These are phyloP conservation scores for Cardamine occulta DNA, from an alignment of 345 rosid species.

Conservation along the genomic window DNA sequence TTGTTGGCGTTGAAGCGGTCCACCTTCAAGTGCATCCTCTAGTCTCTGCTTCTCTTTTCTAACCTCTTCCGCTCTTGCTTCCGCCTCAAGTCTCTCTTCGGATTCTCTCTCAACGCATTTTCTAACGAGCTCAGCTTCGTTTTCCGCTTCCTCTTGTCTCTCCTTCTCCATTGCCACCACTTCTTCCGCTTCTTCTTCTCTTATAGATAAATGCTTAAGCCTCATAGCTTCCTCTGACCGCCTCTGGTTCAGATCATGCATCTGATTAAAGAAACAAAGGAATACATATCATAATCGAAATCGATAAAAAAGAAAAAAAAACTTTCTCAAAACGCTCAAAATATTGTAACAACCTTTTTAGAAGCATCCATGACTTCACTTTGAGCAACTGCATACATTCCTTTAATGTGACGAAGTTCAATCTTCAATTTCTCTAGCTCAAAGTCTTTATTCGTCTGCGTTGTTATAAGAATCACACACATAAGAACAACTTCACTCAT, in stretches of 20 bases:
- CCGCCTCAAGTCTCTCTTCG: constrained; percentile 59
- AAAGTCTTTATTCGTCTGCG: constrained; percentile 59
- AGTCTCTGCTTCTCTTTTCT: constrained; percentile 76
- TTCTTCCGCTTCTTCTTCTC: constrained; percentile 62
- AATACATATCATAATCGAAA: background rate
- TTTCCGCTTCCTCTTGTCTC: constrained; percentile 58
- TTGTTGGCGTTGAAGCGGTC: constrained; percentile 46
- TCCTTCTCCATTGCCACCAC: constrained; percentile 64
- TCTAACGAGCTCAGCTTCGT: constrained; percentile 56
- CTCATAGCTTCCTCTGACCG: constrained; percentile 59
- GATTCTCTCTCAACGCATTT: constrained; percentile 58
- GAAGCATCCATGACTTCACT: constrained; percentile 80
- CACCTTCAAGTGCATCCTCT: constrained; percentile 62
- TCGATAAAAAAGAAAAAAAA: background rate
- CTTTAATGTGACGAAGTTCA: constrained; percentile 79
- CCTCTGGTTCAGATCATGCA: constrained; percentile 52
- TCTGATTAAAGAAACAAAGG: constrained; percentile 41
- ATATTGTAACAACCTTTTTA: constrained; percentile 58
- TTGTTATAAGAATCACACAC: background rate
- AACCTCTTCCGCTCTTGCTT: constrained; percentile 56
- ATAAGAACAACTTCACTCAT: background rate
- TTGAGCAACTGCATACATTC: constrained; percentile 78
- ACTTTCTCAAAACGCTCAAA: background rate
- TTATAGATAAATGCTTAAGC: constrained; percentile 55
- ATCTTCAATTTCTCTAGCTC: constrained; percentile 89